A percentile compares a stretch with the other conserved stretches of the same genome.
phyloP scores from a whole-genome alignment of 139 green algal genomes.

The Dunaliella sp. region DNA sequence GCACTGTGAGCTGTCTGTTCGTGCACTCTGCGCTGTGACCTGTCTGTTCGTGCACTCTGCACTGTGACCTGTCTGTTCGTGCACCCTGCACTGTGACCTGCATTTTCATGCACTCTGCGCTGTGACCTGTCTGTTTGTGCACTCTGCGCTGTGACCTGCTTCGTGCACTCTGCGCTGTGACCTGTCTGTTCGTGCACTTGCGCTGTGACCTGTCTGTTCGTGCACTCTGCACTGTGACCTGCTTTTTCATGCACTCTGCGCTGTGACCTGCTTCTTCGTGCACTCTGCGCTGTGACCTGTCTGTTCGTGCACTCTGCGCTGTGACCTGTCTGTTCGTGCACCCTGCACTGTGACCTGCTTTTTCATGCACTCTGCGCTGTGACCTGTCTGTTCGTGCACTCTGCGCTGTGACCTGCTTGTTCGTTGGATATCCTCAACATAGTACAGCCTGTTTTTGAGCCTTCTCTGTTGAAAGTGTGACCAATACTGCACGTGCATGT shows the following conservation, averaged over 20 bases:
- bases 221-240: background rate
- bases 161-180: background rate
- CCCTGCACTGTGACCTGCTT: background rate
- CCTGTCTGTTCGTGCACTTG: background rate
- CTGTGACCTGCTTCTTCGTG: background rate
- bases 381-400: background rate
- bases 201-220: background rate
- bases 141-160: background rate
- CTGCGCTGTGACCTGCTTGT: too few relatives aligned
- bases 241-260: too few relatives aligned
- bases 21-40: background rate
- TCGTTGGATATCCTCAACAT: constrained; percentile 32
- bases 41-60: background rate
- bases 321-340: background rate
- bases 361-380: background rate
- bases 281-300: background rate
- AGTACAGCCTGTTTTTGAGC: constrained; percentile 78
- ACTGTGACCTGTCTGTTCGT: background rate
- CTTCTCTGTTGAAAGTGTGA: too few relatives aligned
- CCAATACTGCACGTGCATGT: constrained; percentile 91
- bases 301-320: background rate
- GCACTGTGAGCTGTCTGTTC: background rate
- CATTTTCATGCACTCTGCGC: background rate
- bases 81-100: background rate
- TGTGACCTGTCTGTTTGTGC: background rate